phyloP scores from a whole-genome alignment of 1,284 basidiomycete genomes.

The Apiotrichum montevideense region DNA sequence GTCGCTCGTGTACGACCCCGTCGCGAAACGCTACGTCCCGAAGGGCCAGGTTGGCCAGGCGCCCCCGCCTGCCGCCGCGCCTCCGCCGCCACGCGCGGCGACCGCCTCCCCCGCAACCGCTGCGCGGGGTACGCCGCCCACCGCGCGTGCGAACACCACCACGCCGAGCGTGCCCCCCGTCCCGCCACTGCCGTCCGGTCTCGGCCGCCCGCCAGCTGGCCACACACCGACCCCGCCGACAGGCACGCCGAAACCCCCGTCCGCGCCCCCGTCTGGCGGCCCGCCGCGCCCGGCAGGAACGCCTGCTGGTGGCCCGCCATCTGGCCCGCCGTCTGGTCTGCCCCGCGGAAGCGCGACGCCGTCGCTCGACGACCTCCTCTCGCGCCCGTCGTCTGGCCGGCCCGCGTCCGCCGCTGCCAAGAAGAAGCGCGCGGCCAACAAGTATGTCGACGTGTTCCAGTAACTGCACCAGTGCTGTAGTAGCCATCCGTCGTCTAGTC shows the following conservation, averaged over 20 bases:
- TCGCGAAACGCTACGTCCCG: constrained; percentile 93
- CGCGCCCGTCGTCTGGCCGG: constrained; percentile 38
- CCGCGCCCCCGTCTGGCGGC: background rate
- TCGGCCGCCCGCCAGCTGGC: background rate
- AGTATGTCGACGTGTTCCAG: constrained; percentile 59
- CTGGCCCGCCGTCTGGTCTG: constrained; percentile 1
- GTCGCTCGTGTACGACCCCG: constrained; percentile 88
- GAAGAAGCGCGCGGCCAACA: constrained; percentile 68
- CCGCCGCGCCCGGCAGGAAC: background rate
- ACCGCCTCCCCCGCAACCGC: constrained; percentile 67
- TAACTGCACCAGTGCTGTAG: background rate
- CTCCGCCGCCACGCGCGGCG: constrained; percentile 63
- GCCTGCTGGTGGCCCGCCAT: constrained; percentile 14
- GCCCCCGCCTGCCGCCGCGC: constrained; percentile 50
- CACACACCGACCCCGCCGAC: no score
- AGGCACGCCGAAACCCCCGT: background rate
- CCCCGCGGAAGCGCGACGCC: constrained; percentile 34
- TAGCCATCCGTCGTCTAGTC: no score
- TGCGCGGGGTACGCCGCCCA: constrained; percentile 53
- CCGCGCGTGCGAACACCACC: constrained; percentile 29
- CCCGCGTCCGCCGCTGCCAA: constrained; percentile 47
- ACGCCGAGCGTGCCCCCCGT: constrained; percentile 19
- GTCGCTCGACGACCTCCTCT: constrained; percentile 43
- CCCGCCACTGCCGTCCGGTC: constrained; percentile 47
- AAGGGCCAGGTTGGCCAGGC: constrained; percentile 66